These are phyloP conservation scores for Xanthoconium stramineum DNA, from an alignment of 768 basidiomycete genomes.

Conservation along the genomic window DNA sequence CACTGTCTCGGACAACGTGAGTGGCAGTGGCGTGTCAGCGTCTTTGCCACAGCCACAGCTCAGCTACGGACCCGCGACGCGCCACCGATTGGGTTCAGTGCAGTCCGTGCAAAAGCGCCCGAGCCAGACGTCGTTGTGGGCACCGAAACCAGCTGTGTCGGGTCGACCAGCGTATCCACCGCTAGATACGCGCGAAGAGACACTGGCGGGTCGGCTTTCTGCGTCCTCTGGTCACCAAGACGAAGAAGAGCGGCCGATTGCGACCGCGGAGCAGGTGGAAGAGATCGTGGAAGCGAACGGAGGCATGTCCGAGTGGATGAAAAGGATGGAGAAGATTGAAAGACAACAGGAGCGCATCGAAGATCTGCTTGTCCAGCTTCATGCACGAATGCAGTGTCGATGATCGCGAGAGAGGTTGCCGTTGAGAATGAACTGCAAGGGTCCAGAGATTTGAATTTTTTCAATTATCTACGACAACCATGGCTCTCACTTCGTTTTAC, in stretches of 20 bases:
- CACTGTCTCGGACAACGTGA: slow-evolving; percentile 19
- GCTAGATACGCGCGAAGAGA: slow-evolving; percentile 26
- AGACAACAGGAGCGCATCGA: slow-evolving; percentile 47
- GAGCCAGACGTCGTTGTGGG: slow-evolving; percentile 11
- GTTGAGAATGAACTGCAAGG: not conserved
- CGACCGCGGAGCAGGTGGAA: slow-evolving; percentile 28
- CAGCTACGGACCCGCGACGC: slow-evolving; percentile 40
- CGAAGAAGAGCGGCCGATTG: slow-evolving; percentile 4
- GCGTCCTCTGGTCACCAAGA: slow-evolving; percentile 25
- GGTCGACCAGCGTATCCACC: slow-evolving; percentile 14
- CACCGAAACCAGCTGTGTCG: not conserved
- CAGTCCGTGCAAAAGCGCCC: slow-evolving; percentile 19
- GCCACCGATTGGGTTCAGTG: slow-evolving; percentile 38
- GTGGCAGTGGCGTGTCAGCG: slow-evolving; percentile 5
- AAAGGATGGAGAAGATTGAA: slow-evolving; percentile 41
- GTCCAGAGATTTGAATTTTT: not conserved
- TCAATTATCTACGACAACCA: not conserved
- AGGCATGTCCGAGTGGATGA: slow-evolving; percentile 28
- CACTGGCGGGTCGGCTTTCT: slow-evolving; percentile 19
- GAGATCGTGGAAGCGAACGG: slow-evolving; percentile 26
- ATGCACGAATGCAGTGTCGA: slow-evolving; percentile 14
- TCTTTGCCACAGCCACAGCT: slow-evolving; percentile 11
- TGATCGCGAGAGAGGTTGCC: not conserved
- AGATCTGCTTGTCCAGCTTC: slow-evolving; percentile 38
- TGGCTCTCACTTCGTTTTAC: not conserved